These are phyloP conservation scores for Ampelocalamus luodianensis DNA, from an alignment of 176 grass and related monocot genomes.

Conservation along the genomic window DNA sequence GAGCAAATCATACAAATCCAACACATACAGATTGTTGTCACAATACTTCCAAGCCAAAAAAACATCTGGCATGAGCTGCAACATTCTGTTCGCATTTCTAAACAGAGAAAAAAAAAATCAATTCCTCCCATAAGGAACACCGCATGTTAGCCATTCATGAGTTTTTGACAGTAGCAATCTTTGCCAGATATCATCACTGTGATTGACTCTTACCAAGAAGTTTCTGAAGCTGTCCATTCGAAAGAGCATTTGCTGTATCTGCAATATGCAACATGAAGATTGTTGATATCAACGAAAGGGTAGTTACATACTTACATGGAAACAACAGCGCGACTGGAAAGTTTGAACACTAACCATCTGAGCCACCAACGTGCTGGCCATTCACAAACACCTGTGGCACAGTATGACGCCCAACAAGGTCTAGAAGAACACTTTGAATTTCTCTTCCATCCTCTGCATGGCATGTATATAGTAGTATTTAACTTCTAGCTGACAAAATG, in stretches of 20 bases:
- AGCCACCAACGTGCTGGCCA: slow-evolving; percentile 85
- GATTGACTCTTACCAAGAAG: slow-evolving; percentile 67
- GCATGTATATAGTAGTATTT: slow-evolving; percentile 29
- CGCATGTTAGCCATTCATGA: slow-evolving; percentile 8
- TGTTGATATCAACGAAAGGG: slow-evolving; percentile 10
- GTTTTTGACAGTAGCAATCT: slow-evolving; percentile 21
- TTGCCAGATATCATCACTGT: slow-evolving; percentile 30
- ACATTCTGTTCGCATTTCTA: slow-evolving; percentile 3
- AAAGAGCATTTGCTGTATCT: slow-evolving; percentile 62
- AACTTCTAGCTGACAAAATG: neutral
- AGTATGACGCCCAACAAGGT: slow-evolving; percentile 74
- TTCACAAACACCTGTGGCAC: slow-evolving; percentile 97
- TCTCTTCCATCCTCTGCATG: slow-evolving; percentile 68
- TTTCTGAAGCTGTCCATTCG: slow-evolving; percentile 69
- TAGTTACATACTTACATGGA: neutral
- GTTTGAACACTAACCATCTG: slow-evolving; percentile 64
- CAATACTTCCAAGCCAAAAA: slow-evolving; percentile 24
- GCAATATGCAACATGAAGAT: slow-evolving; percentile 12
- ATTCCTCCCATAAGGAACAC: neutral
- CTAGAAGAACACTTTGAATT: slow-evolving; percentile 86
- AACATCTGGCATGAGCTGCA: neutral
- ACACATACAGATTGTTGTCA: slow-evolving; percentile 23
- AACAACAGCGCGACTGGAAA: slow-evolving; percentile 25
- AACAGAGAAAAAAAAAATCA: neutral
- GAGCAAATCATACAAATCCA: slow-evolving; percentile 22